phyloP scores from a whole-genome alignment of 306 rosid genomes.

The Malus orientalis region DNA sequence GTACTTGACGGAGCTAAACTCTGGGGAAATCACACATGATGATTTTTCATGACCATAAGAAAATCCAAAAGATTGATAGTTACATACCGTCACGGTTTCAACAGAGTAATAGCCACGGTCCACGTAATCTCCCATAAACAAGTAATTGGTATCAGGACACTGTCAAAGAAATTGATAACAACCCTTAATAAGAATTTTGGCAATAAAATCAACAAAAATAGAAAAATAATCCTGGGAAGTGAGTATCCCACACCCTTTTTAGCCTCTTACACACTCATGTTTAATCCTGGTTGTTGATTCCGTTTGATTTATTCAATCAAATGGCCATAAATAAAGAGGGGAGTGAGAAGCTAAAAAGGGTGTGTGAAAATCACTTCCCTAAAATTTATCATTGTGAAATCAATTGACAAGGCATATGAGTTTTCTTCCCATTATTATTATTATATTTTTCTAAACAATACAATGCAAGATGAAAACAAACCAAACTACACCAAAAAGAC shows the following conservation, averaged over 20 bases:
- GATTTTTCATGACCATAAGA: not conserved
- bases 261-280: too few species aligned
- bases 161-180: conserved; percentile 33
- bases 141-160: conserved; percentile 98
- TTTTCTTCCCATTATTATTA: too few species aligned
- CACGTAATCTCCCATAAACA: conserved; percentile 99
- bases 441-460: too few species aligned
- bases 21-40: not conserved
- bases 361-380: too few species aligned
- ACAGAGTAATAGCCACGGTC: conserved; percentile 99
- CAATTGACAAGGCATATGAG: not conserved
- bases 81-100: conserved; percentile 92
- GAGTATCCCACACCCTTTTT: too few species aligned
- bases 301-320: too few species aligned
- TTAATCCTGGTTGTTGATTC: too few species aligned
- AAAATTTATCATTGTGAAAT: not conserved
- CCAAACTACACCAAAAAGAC: not conserved
- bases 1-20: not conserved
- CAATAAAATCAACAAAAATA: not conserved
- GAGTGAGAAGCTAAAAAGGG: too few species aligned
- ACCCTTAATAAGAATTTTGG: not conserved
- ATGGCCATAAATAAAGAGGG: too few species aligned
- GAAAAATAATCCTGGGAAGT: too few species aligned
- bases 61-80: not conserved
- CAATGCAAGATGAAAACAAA: not conserved